A percentile compares a stretch with the other conserved stretches of the same genome.
phyloP scores from a whole-genome alignment of 768 basidiomycete genomes.

The Pluteus cervinus region DNA sequence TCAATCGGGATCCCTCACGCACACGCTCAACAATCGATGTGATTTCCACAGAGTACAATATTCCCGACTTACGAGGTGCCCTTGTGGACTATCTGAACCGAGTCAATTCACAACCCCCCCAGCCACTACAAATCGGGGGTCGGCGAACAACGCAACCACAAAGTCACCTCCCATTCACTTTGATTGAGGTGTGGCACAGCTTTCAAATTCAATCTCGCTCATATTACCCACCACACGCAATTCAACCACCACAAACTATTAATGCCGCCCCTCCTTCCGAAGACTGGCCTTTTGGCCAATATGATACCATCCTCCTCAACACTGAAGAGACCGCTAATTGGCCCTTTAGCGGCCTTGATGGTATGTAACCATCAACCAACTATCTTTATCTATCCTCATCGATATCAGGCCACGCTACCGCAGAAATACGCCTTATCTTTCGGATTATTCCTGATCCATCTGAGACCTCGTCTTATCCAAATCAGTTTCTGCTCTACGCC shows the following conservation, averaged over 20 bases:
- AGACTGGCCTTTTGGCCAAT: conserved; percentile 4
- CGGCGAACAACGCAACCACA: too few relatives aligned
- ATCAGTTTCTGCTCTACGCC: conserved; percentile 11
- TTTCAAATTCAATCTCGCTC: conserved; percentile 4
- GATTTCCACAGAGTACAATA: too few relatives aligned
- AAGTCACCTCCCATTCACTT: conserved; percentile 4
- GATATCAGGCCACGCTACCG: conserved; percentile 11
- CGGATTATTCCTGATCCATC: conserved; percentile 9
- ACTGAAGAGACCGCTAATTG: conserved; percentile 5
- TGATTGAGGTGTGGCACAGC: conserved; percentile 8
- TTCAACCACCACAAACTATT: conserved; percentile 6
- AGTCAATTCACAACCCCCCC: too few relatives aligned
- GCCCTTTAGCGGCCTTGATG: conserved; percentile 8
- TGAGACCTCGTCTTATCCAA: too few relatives aligned
- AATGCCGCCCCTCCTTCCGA: conserved; percentile 6
- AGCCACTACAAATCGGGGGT: too few relatives aligned
- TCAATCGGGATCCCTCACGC: too few relatives aligned
- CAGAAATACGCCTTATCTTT: conserved; percentile 10
- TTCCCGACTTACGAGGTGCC: too few relatives aligned
- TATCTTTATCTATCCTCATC: too few relatives aligned
- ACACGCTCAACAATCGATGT: too few relatives aligned
- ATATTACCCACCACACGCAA: conserved; percentile 5
- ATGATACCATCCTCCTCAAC: conserved; percentile 9
- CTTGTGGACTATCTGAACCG: too few relatives aligned
- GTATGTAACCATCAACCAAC: conserved; percentile 3